phyloP scores from a whole-genome alignment of 169 alveolate genomes.

The Perkinsus olseni region DNA sequence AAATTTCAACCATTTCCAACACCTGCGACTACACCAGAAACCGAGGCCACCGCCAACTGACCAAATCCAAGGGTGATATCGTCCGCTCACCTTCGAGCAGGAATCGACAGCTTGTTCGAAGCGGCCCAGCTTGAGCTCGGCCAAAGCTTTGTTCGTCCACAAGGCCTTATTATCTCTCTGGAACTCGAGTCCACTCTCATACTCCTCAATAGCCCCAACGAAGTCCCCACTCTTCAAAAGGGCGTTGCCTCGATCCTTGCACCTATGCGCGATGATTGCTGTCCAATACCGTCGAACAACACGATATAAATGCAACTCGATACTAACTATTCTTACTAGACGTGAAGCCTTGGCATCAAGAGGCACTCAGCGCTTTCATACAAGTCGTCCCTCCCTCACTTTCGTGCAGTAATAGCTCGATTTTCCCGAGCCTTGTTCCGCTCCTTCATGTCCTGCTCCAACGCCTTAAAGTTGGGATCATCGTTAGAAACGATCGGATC shows the following conservation, averaged over 20 bases:
- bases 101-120: conserved; percentile 61
- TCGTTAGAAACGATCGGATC: conserved; percentile 62
- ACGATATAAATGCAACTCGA: too few species aligned
- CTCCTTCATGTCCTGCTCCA: conserved; percentile 68
- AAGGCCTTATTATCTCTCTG: conserved; percentile 57
- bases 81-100: conserved; percentile 40
- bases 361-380: too few species aligned
- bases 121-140: conserved; percentile 57
- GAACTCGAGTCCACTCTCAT: conserved; percentile 62
- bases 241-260: conserved; percentile 62
- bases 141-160: conserved; percentile 73
- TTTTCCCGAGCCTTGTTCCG: conserved; percentile 48
- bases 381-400: not conserved
- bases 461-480: conserved; percentile 72
- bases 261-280: too few species aligned
- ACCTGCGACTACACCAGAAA: conserved; percentile 26
- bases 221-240: conserved; percentile 56
- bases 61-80: not conserved
- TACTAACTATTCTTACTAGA: too few species aligned
- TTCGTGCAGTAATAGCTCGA: conserved; percentile 50
- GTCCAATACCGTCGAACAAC: too few species aligned
- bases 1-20: conserved; percentile 65
- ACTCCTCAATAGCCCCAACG: conserved; percentile 61
- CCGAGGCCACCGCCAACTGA: not conserved
- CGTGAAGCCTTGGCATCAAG: too few species aligned